These are phyloP conservation scores for Solanum pennellii DNA, from an alignment of 257 asterid species.

Conservation along the genomic window DNA sequence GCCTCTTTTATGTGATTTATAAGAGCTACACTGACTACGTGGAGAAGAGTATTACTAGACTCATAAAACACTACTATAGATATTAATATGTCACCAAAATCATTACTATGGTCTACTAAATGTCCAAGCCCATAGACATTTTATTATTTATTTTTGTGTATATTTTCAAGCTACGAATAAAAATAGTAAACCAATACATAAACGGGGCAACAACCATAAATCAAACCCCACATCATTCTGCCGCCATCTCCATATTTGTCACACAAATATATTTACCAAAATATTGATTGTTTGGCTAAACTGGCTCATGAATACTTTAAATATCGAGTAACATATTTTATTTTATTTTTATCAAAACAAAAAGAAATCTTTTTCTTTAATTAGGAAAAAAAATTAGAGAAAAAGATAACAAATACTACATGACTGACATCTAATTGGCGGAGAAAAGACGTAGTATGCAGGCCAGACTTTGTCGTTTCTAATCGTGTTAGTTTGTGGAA, in stretches of 20 bases:
- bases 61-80: background rate
- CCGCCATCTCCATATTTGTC: background rate
- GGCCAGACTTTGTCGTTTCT: background rate
- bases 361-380: too few relatives aligned
- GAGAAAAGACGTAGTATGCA: background rate
- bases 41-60: background rate
- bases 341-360: background rate
- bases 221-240: background rate
- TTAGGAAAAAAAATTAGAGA: background rate
- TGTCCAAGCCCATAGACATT: too few relatives aligned
- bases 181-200: too few relatives aligned
- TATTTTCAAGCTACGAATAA: too few relatives aligned
- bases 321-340: background rate
- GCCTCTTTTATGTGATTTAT: background rate
- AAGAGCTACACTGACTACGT: background rate
- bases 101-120: background rate
- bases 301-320: background rate
- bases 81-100: too few relatives aligned
- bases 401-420: background rate
- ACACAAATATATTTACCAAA: background rate
- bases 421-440: background rate
- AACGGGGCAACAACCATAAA: too few relatives aligned
- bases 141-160: too few relatives aligned
- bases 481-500: background rate
- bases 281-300: background rate